Evolutionary conservation across 2,329 filamentous ascomycete species (phyloP).

Genomic region (Falciphora oryzae): DNA sequence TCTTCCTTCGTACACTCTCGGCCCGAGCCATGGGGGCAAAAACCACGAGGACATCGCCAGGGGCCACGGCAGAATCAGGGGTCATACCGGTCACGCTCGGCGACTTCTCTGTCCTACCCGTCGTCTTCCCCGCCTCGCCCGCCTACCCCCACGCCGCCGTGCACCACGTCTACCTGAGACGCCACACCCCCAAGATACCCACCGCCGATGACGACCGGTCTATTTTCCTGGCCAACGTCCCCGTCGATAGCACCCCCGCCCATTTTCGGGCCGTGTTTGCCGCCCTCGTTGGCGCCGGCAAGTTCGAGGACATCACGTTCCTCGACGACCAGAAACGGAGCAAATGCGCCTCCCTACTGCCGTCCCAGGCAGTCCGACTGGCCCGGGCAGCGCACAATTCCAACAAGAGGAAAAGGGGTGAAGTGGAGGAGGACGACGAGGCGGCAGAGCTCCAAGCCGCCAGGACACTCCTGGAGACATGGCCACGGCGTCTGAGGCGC

Average conservation of each 20-base stretch:
- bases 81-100: slow-evolving; percentile 26
- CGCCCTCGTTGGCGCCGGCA: slow-evolving; percentile 66
- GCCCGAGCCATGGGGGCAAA: not conserved
- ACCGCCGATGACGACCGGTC: slow-evolving; percentile 69
- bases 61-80: not conserved
- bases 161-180: slow-evolving; percentile 84
- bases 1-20: not conserved
- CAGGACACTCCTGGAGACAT: slow-evolving; percentile 60
- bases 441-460: slow-evolving; percentile 45
- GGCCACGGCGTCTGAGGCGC: slow-evolving; percentile 63
- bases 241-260: slow-evolving; percentile 71
- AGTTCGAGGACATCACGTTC: slow-evolving; percentile 74
- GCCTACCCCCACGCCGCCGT: slow-evolving; percentile 47
- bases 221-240: slow-evolving; percentile 87
- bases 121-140: slow-evolving; percentile 58
- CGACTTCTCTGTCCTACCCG: slow-evolving; percentile 64
- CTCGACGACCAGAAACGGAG: slow-evolving; percentile 46
- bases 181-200: slow-evolving; percentile 73
- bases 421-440: slow-evolving; percentile 35
- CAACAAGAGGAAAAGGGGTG: slow-evolving; percentile 46
- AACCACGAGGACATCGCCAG: not conserved
- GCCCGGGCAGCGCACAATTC: slow-evolving; percentile 25
- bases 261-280: slow-evolving; percentile 74
- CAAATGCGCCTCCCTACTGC: slow-evolving; percentile 28
- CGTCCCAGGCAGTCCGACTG: slow-evolving; percentile 35